Percentiles rank a stretch among this genome's conserved stretches.
phyloP scores from a whole-genome alignment of 108 stramenopile species.

The Skeletonema menzelii region DNA sequence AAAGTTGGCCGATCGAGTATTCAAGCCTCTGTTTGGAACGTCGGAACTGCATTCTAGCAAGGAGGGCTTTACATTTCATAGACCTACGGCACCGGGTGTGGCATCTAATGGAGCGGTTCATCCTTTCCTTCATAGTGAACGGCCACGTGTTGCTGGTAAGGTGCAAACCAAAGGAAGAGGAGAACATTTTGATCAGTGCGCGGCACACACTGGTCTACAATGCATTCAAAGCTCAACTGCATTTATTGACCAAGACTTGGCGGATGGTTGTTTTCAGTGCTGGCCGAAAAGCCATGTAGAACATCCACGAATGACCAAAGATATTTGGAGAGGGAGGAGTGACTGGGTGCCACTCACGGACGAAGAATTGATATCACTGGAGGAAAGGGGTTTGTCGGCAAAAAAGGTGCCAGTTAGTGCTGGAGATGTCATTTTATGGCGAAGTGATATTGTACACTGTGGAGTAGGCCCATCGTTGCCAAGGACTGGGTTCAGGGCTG shows the following conservation, averaged over 20 bases:
- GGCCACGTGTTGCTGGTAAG: constrained; percentile 22
- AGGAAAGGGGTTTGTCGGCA: constrained; percentile 13
- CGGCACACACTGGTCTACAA: constrained; percentile 14
- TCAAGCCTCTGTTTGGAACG: constrained; percentile 52
- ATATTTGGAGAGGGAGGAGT: constrained; percentile 36
- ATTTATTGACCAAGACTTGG: constrained; percentile 28
- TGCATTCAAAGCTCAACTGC: constrained; percentile 32
- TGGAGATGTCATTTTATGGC: constrained; percentile 64
- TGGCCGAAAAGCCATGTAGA: constrained; percentile 31
- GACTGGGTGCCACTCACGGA: constrained; percentile 40
- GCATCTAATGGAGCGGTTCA: constrained; percentile 18
- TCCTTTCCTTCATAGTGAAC: constrained; percentile 14
- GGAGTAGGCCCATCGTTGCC: constrained; percentile 17
- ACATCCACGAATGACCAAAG: constrained; percentile 20
- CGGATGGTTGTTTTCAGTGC: constrained; percentile 40
- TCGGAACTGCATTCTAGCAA: constrained; percentile 50
- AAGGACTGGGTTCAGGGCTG: constrained; percentile 13
- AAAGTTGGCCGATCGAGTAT: constrained; percentile 49
- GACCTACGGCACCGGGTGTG: constrained; percentile 25
- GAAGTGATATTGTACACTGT: constrained; percentile 48
- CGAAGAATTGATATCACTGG: constrained; percentile 16
- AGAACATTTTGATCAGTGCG: constrained; percentile 44
- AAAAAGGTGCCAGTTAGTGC: constrained; percentile 14
- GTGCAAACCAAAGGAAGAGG: constrained; percentile 15
- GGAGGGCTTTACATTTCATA: constrained; percentile 60